These are phyloP conservation scores for Alnus glutinosa DNA, from an alignment of 306 rosid genomes.

Conservation along the genomic window DNA sequence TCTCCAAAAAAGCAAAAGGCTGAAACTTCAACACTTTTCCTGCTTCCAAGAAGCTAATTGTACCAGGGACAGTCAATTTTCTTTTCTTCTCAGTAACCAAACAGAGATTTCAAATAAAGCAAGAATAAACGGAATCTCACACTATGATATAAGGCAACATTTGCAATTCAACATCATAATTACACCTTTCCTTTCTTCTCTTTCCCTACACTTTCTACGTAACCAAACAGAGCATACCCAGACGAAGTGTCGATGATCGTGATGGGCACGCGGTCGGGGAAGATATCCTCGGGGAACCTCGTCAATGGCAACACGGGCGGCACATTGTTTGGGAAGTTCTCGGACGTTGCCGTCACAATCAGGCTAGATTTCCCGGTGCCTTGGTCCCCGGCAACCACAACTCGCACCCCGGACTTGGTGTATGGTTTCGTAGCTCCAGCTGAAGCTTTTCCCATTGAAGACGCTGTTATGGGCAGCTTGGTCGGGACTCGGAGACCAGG, in stretches of 20 bases:
- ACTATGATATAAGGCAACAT: neutral
- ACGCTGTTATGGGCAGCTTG: constrained; percentile 7
- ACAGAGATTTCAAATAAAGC: neutral
- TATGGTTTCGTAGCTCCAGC: constrained; percentile 53
- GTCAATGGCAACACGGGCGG: constrained; percentile 87
- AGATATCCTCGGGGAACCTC: constrained; percentile 75
- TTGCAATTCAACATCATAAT: neutral
- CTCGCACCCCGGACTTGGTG: constrained; percentile 66
- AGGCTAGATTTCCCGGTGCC: constrained; percentile 93
- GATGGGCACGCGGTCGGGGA: constrained; percentile 89
- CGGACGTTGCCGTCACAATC: constrained; percentile 83
- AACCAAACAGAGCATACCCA: constrained; percentile 42
- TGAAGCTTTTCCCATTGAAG: constrained; percentile 61
- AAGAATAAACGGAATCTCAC: neutral
- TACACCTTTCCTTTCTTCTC: neutral
- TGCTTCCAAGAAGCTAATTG: neutral
- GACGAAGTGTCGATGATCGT: constrained; percentile 92
- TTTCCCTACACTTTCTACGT: neutral
- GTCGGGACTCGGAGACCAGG: no score
- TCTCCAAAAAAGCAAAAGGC: neutral
- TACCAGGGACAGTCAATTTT: neutral
- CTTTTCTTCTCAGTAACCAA: constrained; percentile 2
- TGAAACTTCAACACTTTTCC: neutral
- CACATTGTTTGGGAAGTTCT: constrained; percentile 70
- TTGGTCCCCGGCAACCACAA: constrained; percentile 89